Conservation (phyloP, 495 filamentous ascomycete genomes). For the Aspergillus hancockii region DNA sequence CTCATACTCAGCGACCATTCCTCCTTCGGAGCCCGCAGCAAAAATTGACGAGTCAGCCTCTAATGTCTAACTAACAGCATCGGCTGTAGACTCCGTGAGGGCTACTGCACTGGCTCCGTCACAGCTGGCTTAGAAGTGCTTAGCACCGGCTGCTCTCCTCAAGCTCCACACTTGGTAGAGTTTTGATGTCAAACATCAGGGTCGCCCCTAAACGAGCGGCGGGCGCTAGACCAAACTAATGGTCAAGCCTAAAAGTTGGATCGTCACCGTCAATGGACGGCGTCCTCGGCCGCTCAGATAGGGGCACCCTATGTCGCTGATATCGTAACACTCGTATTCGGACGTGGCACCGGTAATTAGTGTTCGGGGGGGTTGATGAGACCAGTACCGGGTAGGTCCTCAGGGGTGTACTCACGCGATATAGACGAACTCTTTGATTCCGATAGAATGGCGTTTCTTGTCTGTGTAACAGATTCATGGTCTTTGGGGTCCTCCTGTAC, state of each 20-base stretch:
- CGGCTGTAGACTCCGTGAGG: not conserved
- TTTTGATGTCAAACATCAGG: conserved; percentile 4
- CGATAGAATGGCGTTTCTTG: not conserved
- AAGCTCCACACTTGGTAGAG: not conserved
- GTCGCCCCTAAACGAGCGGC: conserved; percentile 4
- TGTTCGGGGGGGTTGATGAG: not conserved
- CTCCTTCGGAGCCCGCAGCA: conserved; percentile 15
- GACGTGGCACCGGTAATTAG: too few relatives aligned
- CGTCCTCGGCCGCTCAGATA: conserved; percentile 10
- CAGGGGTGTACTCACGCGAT: not conserved
- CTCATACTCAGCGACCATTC: conserved; percentile 14
- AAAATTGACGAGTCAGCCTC: conserved; percentile 8
- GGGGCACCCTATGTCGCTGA: conserved; percentile 15
- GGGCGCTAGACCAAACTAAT: not conserved
- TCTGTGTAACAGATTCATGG: conserved; percentile 3
- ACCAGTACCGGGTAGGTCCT: not conserved
- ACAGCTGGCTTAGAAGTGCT: conserved; percentile 16
- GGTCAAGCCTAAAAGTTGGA: not conserved
- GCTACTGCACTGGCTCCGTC: conserved; percentile 13
- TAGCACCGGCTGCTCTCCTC: not conserved
- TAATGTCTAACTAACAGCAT: not conserved
- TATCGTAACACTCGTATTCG: not conserved
- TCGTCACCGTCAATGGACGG: conserved; percentile 5
- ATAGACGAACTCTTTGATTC: not conserved
- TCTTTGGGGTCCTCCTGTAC: not conserved